Evolutionary conservation across 1,284 basidiomycete species (phyloP), one percentile per base, ranked within the genome.

Genomic region (Phenoliferia sp.): DNA sequence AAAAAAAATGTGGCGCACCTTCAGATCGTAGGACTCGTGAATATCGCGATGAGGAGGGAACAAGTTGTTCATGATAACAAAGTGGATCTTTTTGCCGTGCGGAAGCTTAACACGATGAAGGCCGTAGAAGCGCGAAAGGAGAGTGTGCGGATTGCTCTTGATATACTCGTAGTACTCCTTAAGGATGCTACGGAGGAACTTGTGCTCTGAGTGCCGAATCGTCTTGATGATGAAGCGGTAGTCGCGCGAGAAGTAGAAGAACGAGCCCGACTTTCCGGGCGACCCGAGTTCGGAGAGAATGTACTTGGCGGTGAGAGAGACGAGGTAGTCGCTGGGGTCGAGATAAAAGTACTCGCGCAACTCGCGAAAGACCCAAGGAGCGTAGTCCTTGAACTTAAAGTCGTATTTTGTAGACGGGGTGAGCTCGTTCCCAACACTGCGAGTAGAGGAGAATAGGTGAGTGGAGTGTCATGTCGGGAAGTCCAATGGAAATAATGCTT

Each of bases 171-270:
- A 87, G 80, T 98, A 99, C 68, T 88, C 81, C 76, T 87, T 88
- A 56, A 98, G 85, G 69, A 98, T 92, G 28, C 83, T 84, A 31
- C 92, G 85, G 9, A 99, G 82, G 80, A 96, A 98, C 79, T 93
- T 92, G 84, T 97, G 94, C 79, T 99, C 95, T 48, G 85, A 84
- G 76, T 94, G 92, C 39, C 89, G 90, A 73, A 99, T 98, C 26
- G 95, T 99, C 82, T 98, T 99, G 87, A 99, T 99, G 82, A 99
- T 99, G 83, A 97, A 99, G 1, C 94, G 90, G 77, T 98, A 99
- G 82, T 99, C 95, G 56, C 94, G 86, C 17, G 94, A 97, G 79
- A 98, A 99, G 83, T 99, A 99, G 83, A 99, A 99, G 83, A 99
- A 99, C 26, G 92, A 95, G 26, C 95, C 95, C 4, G 92, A 94